A percentile compares a stretch with the other conserved stretches of the same genome.
Conservation (phyloP, 129 eudicot species). For the Chrysanthemum lavandulifolium region DNA sequence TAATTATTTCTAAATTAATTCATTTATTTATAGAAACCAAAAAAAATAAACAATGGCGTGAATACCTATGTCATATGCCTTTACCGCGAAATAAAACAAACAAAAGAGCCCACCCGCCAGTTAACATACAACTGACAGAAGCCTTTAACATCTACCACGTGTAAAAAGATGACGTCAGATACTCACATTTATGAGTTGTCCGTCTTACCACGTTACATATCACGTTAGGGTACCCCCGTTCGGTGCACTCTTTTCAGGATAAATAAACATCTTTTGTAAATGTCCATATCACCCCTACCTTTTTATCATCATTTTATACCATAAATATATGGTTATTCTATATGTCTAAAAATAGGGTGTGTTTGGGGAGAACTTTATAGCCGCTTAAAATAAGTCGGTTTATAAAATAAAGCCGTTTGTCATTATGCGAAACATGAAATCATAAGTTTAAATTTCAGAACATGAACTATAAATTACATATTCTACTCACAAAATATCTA, state of each 20-base stretch:
- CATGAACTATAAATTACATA: no score
- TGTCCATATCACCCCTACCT: background rate
- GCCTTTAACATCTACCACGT: constrained; percentile 21
- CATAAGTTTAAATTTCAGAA: no score
- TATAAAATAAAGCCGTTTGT: no score
- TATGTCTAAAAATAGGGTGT: no score
- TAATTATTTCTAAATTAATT: no score
- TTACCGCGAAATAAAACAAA: constrained; percentile 10
- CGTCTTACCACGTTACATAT: constrained; percentile 26
- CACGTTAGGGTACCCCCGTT: constrained; percentile 18
- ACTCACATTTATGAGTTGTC: constrained; percentile 24
- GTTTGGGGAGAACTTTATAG: no score
- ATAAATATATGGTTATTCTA: no score
- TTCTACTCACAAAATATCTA: no score
- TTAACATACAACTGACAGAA: constrained; percentile 22
- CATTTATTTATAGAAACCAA: no score
- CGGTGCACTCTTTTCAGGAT: constrained; percentile 19
- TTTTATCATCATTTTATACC: background rate
- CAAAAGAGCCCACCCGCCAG: constrained; percentile 23
- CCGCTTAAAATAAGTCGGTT: no score
- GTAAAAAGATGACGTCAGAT: constrained; percentile 9
- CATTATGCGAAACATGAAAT: no score
- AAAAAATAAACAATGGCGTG: constrained; percentile 11
- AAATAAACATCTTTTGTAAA: background rate
- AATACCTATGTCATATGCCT: constrained; percentile 5